A percentile compares a stretch with the other conserved stretches of the same genome.
Conservation (phyloP, 768 basidiomycete genomes). For the Bullera alba region DNA sequence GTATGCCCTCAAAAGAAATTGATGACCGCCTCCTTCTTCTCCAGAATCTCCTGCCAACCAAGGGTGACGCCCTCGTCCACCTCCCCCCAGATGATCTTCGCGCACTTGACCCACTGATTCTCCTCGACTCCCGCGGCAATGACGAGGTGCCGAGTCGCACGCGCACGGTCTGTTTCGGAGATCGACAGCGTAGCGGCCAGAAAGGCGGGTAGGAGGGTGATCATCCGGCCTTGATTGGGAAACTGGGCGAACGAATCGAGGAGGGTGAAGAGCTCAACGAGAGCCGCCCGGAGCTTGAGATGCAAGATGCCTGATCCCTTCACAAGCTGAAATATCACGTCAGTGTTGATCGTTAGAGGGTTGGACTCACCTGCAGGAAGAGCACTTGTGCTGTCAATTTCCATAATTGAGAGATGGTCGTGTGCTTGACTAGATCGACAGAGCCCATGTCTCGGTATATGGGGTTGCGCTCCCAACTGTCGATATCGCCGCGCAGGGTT, state of each 20-base stretch:
- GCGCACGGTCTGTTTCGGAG: conserved; percentile 12
- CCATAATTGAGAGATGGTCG: no score
- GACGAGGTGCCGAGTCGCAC: conserved; percentile 11
- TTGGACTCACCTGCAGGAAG: no score
- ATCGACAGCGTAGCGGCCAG: conserved; percentile 15
- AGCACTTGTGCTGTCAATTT: no score
- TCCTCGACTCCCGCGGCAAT: conserved; percentile 16
- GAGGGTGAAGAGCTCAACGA: conserved; percentile 13
- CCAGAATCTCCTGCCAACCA: conserved; percentile 28
- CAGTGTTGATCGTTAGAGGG: no score
- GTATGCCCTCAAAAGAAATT: conserved; percentile 27
- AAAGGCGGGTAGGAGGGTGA: conserved; percentile 21
- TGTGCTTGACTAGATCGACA: no score
- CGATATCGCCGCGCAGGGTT: no score
- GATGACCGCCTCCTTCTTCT: conserved; percentile 14
- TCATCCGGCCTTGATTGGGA: conserved; percentile 20
- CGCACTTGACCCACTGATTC: conserved; percentile 21
- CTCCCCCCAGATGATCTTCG: conserved; percentile 23
- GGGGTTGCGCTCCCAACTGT: no score
- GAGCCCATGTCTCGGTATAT: no score
- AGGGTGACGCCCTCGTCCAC: conserved; percentile 15
- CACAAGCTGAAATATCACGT: conserved; percentile 6
- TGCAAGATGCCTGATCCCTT: conserved; percentile 20
- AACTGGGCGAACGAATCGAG: conserved; percentile 12
- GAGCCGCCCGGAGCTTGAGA: conserved; percentile 11